phyloP scores from a whole-genome alignment of 192 early-diverging fungal species.

The Spinellus fusiger region DNA sequence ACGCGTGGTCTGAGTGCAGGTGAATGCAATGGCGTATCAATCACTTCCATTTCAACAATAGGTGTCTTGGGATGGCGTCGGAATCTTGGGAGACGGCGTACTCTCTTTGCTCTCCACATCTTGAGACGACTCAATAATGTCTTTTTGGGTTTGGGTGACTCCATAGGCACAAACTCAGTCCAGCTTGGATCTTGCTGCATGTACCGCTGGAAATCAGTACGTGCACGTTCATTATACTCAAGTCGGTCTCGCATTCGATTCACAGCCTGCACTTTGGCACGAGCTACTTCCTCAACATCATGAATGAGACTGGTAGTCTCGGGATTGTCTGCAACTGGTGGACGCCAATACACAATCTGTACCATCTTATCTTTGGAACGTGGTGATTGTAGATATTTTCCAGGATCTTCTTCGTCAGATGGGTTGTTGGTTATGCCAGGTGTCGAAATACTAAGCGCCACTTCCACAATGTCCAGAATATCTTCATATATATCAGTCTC shows the following conservation, averaged over 20 bases:
- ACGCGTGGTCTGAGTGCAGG: constrained; percentile 23
- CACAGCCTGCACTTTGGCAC: constrained; percentile 26
- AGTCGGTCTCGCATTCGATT: constrained; percentile 35
- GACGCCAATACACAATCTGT: constrained; percentile 46
- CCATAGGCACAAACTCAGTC: constrained; percentile 28
- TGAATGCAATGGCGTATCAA: constrained; percentile 32
- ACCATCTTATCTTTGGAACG: constrained; percentile 48
- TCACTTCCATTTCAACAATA: constrained; percentile 36
- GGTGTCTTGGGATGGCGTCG: no score
- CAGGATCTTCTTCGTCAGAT: neutral
- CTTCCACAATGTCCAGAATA: constrained; percentile 38
- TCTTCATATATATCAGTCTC: constrained; percentile 29
- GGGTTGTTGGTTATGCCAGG: constrained; percentile 27
- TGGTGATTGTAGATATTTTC: constrained; percentile 33
- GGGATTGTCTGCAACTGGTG: constrained; percentile 32
- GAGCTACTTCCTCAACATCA: constrained; percentile 26
- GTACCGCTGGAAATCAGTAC: constrained; percentile 23
- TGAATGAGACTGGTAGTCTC: constrained; percentile 7
- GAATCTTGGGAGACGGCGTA: no score
- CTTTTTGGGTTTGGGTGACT: neutral
- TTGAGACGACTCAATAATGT: constrained; percentile 14
- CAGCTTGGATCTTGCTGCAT: constrained; percentile 27
- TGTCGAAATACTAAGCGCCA: constrained; percentile 43
- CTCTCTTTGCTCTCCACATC: constrained; percentile 6
- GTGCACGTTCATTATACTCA: constrained; percentile 27